A percentile compares a stretch with the other conserved stretches of the same genome.
Conservation (phyloP, 306 rosid species). For the Pyrus communis region DNA sequence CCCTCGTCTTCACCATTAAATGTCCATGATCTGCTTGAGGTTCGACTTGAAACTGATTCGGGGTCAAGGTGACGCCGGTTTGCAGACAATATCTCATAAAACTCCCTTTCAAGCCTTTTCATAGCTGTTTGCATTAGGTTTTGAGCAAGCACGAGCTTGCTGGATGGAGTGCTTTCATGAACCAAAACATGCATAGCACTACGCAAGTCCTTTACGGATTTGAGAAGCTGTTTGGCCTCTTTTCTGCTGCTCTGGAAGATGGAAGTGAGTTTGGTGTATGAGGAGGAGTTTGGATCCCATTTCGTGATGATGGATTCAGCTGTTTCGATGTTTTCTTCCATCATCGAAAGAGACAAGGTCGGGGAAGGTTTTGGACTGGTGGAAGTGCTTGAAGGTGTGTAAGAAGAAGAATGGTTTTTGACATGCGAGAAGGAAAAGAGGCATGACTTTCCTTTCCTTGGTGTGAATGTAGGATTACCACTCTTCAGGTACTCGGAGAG, state of each 20-base stretch:
- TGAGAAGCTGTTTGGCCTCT: slow-evolving; percentile 32
- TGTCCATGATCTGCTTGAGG: slow-evolving; percentile 16
- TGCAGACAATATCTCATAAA: slow-evolving; percentile 28
- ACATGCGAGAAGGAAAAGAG: slow-evolving; percentile 21
- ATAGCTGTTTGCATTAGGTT: slow-evolving; percentile 44
- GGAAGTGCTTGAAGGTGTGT: slow-evolving; percentile 6
- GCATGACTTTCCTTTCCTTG: slow-evolving; percentile 15
- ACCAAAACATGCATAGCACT: slow-evolving; percentile 31
- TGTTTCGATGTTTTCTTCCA: slow-evolving; percentile 29
- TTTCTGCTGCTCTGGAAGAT: slow-evolving; percentile 31
- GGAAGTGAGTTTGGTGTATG: slow-evolving; percentile 21
- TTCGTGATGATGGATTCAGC: slow-evolving; percentile 32
- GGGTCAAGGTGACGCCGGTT: slow-evolving; percentile 33
- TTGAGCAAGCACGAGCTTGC: slow-evolving; percentile 36
- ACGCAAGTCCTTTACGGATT: slow-evolving; percentile 21
- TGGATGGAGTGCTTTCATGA: slow-evolving; percentile 8
- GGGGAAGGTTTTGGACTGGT: neutral
- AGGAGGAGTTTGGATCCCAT: slow-evolving; percentile 35
- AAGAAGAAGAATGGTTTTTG: slow-evolving; percentile 15
- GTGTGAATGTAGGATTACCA: neutral
- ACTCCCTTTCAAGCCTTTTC: slow-evolving; percentile 44
- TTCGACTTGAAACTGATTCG: slow-evolving; percentile 27
- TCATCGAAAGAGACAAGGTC: slow-evolving; percentile 3
- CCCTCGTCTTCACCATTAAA: slow-evolving; percentile 9
- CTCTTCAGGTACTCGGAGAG: slow-evolving; percentile 12